phyloP scores from a whole-genome alignment of 2,329 filamentous ascomycete species.

The Sporothrix sp. region DNA sequence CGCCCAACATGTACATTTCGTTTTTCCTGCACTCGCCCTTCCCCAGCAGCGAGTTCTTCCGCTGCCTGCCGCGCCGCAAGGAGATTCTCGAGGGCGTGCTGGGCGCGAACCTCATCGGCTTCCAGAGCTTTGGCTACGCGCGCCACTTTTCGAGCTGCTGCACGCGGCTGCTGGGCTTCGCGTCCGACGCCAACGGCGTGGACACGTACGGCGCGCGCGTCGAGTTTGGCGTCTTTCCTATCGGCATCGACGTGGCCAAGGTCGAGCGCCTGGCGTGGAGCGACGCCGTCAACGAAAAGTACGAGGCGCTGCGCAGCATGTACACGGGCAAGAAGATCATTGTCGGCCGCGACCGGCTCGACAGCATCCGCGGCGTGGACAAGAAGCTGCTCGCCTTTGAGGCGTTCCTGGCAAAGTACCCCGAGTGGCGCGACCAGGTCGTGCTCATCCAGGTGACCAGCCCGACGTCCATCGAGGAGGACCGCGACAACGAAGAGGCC shows the following conservation, averaged over 20 bases:
- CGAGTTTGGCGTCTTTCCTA: conserved; percentile 86
- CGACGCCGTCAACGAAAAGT: conserved; percentile 59
- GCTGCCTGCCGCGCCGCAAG: conserved; percentile 78
- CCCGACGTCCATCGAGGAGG: conserved; percentile 69
- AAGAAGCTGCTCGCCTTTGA: conserved; percentile 95
- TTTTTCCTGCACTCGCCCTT: conserved; percentile 94
- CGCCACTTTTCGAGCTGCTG: conserved; percentile 92
- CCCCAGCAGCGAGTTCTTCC: conserved; percentile 89
- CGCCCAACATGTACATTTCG: conserved; percentile 84
- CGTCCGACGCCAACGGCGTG: conserved; percentile 73
- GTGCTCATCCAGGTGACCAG: conserved; percentile 94
- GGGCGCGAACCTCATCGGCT: conserved; percentile 85
- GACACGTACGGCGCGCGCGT: conserved; percentile 84
- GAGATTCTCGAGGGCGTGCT: conserved; percentile 84
- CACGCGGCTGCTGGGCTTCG: conserved; percentile 81
- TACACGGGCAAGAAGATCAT: conserved; percentile 92
- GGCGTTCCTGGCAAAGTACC: conserved; percentile 79
- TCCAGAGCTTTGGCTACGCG: conserved; percentile 92
- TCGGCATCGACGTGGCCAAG: conserved; percentile 81
- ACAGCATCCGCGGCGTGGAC: conserved; percentile 85
- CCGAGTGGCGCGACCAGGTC: conserved; percentile 84
- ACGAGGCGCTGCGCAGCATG: conserved; percentile 60
- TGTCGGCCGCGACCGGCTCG: conserved; percentile 85
- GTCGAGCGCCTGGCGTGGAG: conserved; percentile 69
- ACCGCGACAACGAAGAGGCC: conserved; percentile 64